Evolutionary conservation across 1,284 basidiomycete genomes (phyloP).

Genomic region (Marasmius fiardii): DNA sequence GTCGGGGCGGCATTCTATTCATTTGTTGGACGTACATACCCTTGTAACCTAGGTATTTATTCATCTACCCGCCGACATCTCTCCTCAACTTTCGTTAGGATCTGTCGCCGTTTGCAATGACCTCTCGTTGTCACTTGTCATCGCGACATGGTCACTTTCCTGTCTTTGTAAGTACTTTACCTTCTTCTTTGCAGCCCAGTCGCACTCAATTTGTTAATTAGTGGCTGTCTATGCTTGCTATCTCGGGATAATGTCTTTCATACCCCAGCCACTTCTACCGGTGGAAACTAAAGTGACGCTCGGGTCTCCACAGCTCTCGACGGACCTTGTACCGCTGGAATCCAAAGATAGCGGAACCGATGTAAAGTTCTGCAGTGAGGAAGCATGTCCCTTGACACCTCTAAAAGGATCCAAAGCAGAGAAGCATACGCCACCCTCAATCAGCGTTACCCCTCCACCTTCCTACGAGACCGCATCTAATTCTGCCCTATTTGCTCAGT

Average conservation of each 20-base stretch:
- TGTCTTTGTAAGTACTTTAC: conserved; percentile 28
- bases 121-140: conserved; percentile 29
- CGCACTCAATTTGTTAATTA: not conserved
- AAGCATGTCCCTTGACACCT: not conserved
- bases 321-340: no score
- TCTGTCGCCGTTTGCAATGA: conserved; percentile 29
- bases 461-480: not conserved
- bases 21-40: conserved; percentile 30
- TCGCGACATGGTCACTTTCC: conserved; percentile 36
- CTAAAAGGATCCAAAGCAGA: not conserved
- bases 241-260: not conserved
- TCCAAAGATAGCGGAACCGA: no score
- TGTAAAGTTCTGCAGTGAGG: not conserved
- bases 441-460: not conserved
- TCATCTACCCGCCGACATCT: not conserved
- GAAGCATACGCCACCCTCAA: not conserved
- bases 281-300: no score
- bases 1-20: conserved; percentile 32
- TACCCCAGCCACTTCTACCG: not conserved
- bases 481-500: not conserved
- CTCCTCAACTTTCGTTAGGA: conserved; percentile 21
- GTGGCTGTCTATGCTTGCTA: not conserved
- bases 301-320: no score
- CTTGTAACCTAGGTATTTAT: conserved; percentile 38
- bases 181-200: not conserved